A percentile compares a stretch with the other conserved stretches of the same genome.
These are phyloP conservation scores for Somion occarium DNA, from an alignment of 1,284 basidiomycete species.

Conservation along the genomic window DNA sequence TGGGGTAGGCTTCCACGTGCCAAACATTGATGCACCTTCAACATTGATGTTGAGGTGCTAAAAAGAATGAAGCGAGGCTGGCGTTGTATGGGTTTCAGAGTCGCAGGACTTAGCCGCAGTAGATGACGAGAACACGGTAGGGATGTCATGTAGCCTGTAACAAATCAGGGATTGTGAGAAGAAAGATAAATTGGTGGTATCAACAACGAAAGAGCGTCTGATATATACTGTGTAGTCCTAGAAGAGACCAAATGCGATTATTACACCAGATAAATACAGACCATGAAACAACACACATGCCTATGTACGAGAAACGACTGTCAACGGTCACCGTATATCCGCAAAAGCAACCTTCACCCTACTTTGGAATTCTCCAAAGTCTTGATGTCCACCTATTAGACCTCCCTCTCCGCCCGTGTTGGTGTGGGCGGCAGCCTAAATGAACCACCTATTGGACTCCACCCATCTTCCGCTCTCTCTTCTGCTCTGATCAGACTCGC, in stretches of 20 bases:
- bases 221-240: background rate
- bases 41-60: background rate
- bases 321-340: background rate
- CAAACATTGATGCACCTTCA: background rate
- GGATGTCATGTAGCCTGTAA: background rate
- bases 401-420: slow-evolving; percentile 6
- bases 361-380: background rate
- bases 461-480: slow-evolving; percentile 69
- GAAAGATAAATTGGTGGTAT: background rate
- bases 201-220: background rate
- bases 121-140: background rate
- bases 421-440: slow-evolving; percentile 41
- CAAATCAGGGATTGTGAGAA: background rate
- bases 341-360: background rate
- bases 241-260: background rate
- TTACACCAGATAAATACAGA: background rate
- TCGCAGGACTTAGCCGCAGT: background rate
- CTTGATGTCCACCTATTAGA: background rate
- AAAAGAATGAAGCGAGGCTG: background rate
- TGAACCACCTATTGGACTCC: slow-evolving; percentile 62
- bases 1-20: background rate
- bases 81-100: background rate
- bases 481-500: slow-evolving; percentile 73
- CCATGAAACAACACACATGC: background rate
- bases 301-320: background rate